Evolutionary conservation across 2,329 filamentous ascomycete genomes (phyloP), one percentile per base, ranked within the genome.

Genomic region (Stemphylium vesicarium): DNA sequence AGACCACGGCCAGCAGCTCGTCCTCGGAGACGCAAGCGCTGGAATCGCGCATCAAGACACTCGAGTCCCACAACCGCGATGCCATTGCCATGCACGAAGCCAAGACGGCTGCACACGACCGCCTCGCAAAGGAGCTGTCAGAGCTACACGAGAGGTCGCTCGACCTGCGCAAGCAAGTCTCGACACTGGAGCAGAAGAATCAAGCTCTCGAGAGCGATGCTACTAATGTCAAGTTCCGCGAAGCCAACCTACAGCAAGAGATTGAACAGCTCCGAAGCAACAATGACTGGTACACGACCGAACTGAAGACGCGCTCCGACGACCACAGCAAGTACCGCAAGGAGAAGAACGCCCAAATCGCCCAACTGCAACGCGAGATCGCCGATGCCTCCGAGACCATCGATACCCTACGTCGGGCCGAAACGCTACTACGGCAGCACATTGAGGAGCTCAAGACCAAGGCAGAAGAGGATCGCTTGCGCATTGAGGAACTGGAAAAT

Each of bases 61-160:
- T 99, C 2, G 93, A 99, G 76, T 88, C 91, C 0, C 95, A 94
- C 6, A 98, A 96, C 72, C 89, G 95, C 58, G 94, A 97, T 61
- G 94, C 92, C 12, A 79, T 98, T 4, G 88, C 90, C 37, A 86
- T 97, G 31, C 88, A 98, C 58, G 94, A 98, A 70, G 89, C 91
- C 15, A 97, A 97, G 77, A 91, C 90, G 50, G 86, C 87, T 9
- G 90, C 92, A 33, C 92, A 97, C 72, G 91, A 96, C 64, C 88
- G 88, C 56, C 83, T 99, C 2, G 88, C 91, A 4, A 88, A 92
- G 54, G 95, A 99, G 68, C 84, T 99, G 16, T 88, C 92, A 36
- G 85, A 89, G 46, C 92, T 96, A 68, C 94, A 98, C 71, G 88
- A 94, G 69, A 96, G 96, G 74, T 91, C 90, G 38, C 81, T 96